Percentiles rank a stretch among this genome's conserved stretches.
Conservation (phyloP, 192 early-diverging fungal species). For the Entomortierella chlamydospora region DNA sequence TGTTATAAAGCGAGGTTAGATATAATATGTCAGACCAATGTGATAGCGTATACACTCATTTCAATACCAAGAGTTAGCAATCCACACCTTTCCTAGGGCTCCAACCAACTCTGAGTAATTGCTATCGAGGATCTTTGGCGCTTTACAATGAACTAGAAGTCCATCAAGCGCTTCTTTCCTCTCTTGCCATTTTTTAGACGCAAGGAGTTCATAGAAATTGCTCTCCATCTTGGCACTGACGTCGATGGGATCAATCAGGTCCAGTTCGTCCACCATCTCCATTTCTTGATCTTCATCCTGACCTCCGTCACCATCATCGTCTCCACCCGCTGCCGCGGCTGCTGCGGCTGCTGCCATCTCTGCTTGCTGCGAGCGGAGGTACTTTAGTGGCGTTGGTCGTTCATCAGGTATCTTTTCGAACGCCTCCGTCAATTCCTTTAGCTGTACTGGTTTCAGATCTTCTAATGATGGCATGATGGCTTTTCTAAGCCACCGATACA, state of each 20-base stretch:
- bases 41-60: neutral
- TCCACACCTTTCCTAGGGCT: conserved; percentile 80
- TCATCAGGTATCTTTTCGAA: conserved; percentile 79
- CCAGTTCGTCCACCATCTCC: conserved; percentile 78
- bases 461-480: conserved; percentile 82
- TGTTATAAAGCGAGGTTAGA: neutral
- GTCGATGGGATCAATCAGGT: conserved; percentile 90
- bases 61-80: too few relatives aligned
- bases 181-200: conserved; percentile 96
- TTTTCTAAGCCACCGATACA: conserved; percentile 93
- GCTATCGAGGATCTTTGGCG: conserved; percentile 80
- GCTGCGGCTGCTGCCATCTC: conserved; percentile 59
- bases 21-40: neutral
- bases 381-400: conserved; percentile 71
- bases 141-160: conserved; percentile 74
- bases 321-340: conserved; percentile 53
- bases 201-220: conserved; percentile 82
- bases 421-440: conserved; percentile 89
- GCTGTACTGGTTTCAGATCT: conserved; percentile 94
- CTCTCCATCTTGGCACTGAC: conserved; percentile 88
- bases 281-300: conserved; percentile 67
- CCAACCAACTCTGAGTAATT: conserved; percentile 86
- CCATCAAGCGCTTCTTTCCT: conserved; percentile 91
- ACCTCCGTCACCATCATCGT: conserved; percentile 50
- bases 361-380: conserved; percentile 86